phyloP scores from a whole-genome alignment of 2,329 filamentous ascomycete genomes.

The Fusarium nematophilum region DNA sequence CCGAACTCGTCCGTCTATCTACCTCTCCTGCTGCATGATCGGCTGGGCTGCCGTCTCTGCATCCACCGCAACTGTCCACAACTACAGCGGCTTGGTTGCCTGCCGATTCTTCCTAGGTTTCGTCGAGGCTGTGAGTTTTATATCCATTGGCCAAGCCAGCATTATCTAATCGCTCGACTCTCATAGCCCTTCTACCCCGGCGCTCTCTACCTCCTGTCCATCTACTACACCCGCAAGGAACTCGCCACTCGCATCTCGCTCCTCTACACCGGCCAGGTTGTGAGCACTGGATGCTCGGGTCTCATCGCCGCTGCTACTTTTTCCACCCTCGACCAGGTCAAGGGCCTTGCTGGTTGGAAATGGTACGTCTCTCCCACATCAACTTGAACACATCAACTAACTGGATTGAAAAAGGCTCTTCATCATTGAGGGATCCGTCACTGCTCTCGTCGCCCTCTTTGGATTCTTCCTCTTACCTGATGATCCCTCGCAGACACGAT shows the following conservation, averaged over 20 bases:
- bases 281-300: conserved; percentile 74
- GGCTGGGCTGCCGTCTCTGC: conserved; percentile 22
- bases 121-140: conserved; percentile 16
- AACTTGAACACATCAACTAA: background rate
- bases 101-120: conserved; percentile 25
- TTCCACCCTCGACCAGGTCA: conserved; percentile 46
- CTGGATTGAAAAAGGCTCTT: conserved; percentile 61
- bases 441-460: conserved; percentile 34
- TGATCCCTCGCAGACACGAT: conserved; percentile 54
- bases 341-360: conserved; percentile 68
- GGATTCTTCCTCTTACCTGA: conserved; percentile 40
- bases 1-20: conserved; percentile 17
- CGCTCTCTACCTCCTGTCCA: conserved; percentile 20
- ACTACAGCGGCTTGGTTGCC: conserved; percentile 12
- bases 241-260: conserved; percentile 24
- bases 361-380: conserved; percentile 40
- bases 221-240: conserved; percentile 28
- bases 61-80: conserved; percentile 4
- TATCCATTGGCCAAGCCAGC: background rate
- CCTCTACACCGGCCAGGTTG: conserved; percentile 35
- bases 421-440: conserved; percentile 63
- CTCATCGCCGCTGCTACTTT: conserved; percentile 70
- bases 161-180: conserved; percentile 43
- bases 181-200: conserved; percentile 24
- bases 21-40: conserved; percentile 20